A percentile compares a stretch with the other conserved stretches of the same genome.
Evolutionary conservation across 164 flowering plant species (phyloP).

Genomic region (Macadamia tetraphylla): DNA sequence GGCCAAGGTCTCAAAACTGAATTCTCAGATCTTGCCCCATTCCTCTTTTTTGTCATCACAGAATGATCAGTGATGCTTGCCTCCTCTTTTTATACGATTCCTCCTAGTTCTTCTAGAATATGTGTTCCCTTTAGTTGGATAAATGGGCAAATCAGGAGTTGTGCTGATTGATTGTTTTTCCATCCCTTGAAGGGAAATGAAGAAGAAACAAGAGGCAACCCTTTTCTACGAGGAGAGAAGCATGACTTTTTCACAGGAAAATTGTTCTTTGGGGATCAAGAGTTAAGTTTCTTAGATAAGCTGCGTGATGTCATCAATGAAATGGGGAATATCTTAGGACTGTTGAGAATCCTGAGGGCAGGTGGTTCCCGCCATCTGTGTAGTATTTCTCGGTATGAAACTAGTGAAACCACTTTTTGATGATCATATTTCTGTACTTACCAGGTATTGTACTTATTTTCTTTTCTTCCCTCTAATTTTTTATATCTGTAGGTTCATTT

Average conservation of each 20-base stretch:
- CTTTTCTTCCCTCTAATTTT: not conserved
- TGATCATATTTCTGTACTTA: not conserved
- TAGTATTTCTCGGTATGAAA: conserved; percentile 18
- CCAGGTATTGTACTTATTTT: not conserved
- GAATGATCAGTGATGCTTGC: not conserved
- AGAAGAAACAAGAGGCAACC: conserved; percentile 4
- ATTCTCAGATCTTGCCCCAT: not conserved
- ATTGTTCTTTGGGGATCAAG: conserved; percentile 12
- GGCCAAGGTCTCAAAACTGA: not conserved
- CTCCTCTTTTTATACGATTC: not conserved
- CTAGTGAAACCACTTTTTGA: not conserved
- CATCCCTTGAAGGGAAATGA: conserved; percentile 7
- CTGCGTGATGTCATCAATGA: conserved; percentile 13
- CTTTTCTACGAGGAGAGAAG: conserved; percentile 14
- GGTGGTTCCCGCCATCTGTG: conserved; percentile 17
- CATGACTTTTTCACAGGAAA: conserved; percentile 9
- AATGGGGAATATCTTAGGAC: conserved; percentile 26
- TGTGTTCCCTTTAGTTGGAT: not conserved
- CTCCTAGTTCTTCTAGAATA: not conserved
- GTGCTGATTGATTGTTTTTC: not conserved
- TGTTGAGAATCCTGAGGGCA: conserved; percentile 18
- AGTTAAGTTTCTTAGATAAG: conserved; percentile 16
- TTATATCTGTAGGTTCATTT: conserved; percentile 13
- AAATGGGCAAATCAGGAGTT: not conserved
- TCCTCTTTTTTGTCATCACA: too few species aligned